Percentiles rank a stretch among this genome's conserved stretches.
Conservation (phyloP, 768 basidiomycete genomes). For the Rhodotorula toruloides region DNA sequence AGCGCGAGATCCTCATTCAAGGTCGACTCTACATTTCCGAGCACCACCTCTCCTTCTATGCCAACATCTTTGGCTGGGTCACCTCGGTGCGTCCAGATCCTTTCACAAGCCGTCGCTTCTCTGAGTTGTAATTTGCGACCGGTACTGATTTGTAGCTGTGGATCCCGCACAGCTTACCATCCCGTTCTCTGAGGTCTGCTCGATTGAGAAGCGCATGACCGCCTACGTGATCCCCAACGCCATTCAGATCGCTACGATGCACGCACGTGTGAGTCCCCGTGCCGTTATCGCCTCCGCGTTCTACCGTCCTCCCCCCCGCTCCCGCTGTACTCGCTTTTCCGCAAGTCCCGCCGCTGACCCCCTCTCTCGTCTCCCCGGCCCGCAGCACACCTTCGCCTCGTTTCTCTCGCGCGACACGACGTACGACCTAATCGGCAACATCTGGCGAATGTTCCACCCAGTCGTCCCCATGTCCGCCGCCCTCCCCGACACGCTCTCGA, state of each 20-base stretch:
- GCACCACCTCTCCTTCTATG: slow-evolving; percentile 98
- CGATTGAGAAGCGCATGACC: slow-evolving; percentile 93
- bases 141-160: background rate
- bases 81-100: slow-evolving; percentile 66
- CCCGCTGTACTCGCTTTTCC: background rate
- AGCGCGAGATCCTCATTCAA: slow-evolving; percentile 93
- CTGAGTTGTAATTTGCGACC: background rate
- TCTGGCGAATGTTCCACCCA: slow-evolving; percentile 86
- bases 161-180: slow-evolving; percentile 79
- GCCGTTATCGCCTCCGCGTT: background rate
- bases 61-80: slow-evolving; percentile 98
- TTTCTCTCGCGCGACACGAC: slow-evolving; percentile 95
- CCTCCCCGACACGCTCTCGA: slow-evolving; percentile 36
- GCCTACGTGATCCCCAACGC: slow-evolving; percentile 96
- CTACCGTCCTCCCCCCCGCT: background rate
- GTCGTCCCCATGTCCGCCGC: slow-evolving; percentile 50
- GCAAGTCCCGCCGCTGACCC: background rate
- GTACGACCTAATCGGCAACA: slow-evolving; percentile 89
- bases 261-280: slow-evolving; percentile 48
- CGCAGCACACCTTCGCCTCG: slow-evolving; percentile 88
- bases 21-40: slow-evolving; percentile 95
- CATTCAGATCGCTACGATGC: slow-evolving; percentile 77
- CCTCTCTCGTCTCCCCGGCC: background rate
- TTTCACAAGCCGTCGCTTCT: background rate
- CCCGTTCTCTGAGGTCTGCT: slow-evolving; percentile 76